phyloP scores from a whole-genome alignment of 2,329 filamentous ascomycete genomes.

The Hawksworthiomyces lignivorus region DNA sequence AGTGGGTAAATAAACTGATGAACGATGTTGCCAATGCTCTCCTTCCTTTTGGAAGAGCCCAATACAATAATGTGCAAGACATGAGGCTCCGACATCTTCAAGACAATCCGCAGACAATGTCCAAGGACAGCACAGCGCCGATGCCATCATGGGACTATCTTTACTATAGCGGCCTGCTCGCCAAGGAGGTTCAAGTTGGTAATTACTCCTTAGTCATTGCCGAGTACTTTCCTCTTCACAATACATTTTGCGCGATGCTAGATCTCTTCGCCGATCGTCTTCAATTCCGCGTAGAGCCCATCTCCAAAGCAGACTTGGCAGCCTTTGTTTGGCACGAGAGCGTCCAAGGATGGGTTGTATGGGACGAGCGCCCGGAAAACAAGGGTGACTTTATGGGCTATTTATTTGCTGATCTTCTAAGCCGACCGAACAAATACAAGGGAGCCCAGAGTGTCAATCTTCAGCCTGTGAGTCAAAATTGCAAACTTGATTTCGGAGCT shows the following conservation, averaged over 20 bases:
- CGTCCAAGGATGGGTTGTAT: background rate
- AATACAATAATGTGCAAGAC: background rate
- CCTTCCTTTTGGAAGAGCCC: background rate
- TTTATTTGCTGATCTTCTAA: background rate
- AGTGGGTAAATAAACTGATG: background rate
- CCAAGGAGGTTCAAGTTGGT: background rate
- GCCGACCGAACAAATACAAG: background rate
- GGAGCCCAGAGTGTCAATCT: background rate
- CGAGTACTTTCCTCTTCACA: background rate
- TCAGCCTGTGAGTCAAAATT: background rate
- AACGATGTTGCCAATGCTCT: background rate
- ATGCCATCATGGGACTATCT: background rate
- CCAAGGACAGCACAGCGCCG: background rate
- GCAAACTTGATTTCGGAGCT: no score
- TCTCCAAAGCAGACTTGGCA: background rate
- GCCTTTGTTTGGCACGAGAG: background rate
- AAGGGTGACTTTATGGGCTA: background rate
- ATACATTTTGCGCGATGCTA: background rate
- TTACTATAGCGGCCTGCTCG: background rate
- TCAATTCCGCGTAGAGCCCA: background rate
- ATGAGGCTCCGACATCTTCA: background rate
- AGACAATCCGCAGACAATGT: background rate
- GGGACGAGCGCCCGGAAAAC: background rate
- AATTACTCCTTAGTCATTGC: background rate
- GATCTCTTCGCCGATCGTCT: background rate